Base-by-base conservation (phyloP, 208 protist species). In the Crithidia fasciculata region DNA sequence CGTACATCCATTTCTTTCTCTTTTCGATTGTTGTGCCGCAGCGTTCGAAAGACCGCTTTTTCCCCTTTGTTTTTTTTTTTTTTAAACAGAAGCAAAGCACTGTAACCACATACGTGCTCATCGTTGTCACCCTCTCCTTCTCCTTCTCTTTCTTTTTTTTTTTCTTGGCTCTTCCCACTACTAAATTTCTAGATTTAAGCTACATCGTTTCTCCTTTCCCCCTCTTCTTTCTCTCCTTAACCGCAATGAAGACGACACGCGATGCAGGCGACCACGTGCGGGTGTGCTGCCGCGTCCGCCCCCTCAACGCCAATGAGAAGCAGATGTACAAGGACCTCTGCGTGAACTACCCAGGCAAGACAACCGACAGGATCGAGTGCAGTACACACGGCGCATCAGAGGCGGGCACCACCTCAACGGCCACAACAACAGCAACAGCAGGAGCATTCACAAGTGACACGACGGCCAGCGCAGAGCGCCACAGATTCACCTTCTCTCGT, bases 401-500 rank as follows among this genome's bases (percentile, higher is more conserved):
- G 28, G 1, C 28, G 28, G 28, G 28, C 28, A 28, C 28, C 1
- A 28, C 28, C 28, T 2, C 28, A 28, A 59, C 64, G 41, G 47
- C 58, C 8, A 28, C 52, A 37, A 3, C 50, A 2, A 10, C 65
- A 61, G 13, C 28, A 52, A 13, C 65, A 9, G 52, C 61, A 56
- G 64, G 36, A 62, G 8, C 5, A 2, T 18, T 4, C n/a, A 37
- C 15, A 5, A 39, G 41, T 6, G 47, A 16, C 10, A 40, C 58
- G 18, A 15, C 43, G 39, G 44, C 44, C 56, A 18, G 13, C 4
- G 47, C 52, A 28, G 74, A 70, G 18, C 50, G 75, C 7, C 72
- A 89, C 69, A 40, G 73, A 28, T 95, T 88, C 65, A 82, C 80
- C 19, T 97, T 96, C 57, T 86, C 86, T 18, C 69, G 82, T 28